Evolutionary conservation across 768 basidiomycete genomes (phyloP).

Genomic region (Boletellus emodensis): DNA sequence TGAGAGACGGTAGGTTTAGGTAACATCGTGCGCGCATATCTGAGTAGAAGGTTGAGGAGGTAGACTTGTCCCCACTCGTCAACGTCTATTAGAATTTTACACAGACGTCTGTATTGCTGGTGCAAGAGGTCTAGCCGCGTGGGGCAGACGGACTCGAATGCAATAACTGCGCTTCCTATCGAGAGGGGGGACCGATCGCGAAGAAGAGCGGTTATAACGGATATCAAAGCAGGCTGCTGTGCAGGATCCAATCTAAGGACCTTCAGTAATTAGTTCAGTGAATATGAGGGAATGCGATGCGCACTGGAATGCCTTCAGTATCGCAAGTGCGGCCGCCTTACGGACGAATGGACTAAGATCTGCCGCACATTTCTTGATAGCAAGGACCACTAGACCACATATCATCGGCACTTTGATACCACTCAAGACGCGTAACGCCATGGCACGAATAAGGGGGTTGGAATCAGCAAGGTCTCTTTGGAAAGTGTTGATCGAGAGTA

Average conservation of each 20-base stretch:
- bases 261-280: neutral
- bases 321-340: constrained; percentile 86
- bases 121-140: constrained; percentile 85
- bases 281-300: constrained; percentile 25
- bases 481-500: constrained; percentile 97
- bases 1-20: constrained; percentile 47
- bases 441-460: constrained; percentile 91
- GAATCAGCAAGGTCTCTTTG: constrained; percentile 93
- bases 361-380: constrained; percentile 87
- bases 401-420: constrained; percentile 91
- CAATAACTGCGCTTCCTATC: constrained; percentile 79
- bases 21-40: constrained; percentile 85
- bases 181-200: constrained; percentile 82
- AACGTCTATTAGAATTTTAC: constrained; percentile 78
- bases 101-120: constrained; percentile 80
- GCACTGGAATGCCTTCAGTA: constrained; percentile 80
- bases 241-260: constrained; percentile 61
- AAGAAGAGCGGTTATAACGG: constrained; percentile 59
- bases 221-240: constrained; percentile 68
- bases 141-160: constrained; percentile 86
- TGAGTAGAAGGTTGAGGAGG: constrained; percentile 68
- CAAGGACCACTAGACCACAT: constrained; percentile 76
- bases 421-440: constrained; percentile 91
- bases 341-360: constrained; percentile 95
- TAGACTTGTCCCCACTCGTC: constrained; percentile 97